phyloP scores from a whole-genome alignment of 768 basidiomycete genomes.

The Termitomyces titanicus region DNA sequence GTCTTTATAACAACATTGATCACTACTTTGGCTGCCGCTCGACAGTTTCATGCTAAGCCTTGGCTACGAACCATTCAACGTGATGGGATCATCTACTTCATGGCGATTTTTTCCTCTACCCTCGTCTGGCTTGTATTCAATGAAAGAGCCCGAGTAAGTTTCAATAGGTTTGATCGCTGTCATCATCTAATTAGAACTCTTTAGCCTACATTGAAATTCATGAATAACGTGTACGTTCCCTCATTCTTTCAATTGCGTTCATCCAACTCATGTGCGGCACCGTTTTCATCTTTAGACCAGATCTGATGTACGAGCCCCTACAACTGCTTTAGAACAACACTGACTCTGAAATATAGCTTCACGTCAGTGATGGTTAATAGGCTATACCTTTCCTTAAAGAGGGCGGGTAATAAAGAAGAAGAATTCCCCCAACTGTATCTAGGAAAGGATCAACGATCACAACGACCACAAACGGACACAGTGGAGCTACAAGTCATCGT shows the following conservation, averaged over 20 bases:
- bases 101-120: slow-evolving; percentile 20
- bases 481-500: too few species aligned
- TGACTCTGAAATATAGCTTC: slow-evolving; percentile 8
- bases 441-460: neutral
- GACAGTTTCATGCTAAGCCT: slow-evolving; percentile 7
- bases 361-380: slow-evolving; percentile 19
- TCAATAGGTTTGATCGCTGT: neutral
- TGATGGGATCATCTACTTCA: slow-evolving; percentile 18
- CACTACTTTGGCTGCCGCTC: slow-evolving; percentile 10
- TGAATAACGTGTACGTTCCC: slow-evolving; percentile 8
- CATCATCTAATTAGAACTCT: neutral
- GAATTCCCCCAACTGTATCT: neutral
- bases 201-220: slow-evolving; percentile 2
- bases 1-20: slow-evolving; percentile 14
- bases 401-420: slow-evolving; percentile 9
- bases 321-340: neutral
- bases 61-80: slow-evolving; percentile 15
- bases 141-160: neutral
- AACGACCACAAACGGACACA: too few species aligned
- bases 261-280: neutral
- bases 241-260: neutral
- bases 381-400: slow-evolving; percentile 17
- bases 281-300: neutral
- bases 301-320: slow-evolving; percentile 3
- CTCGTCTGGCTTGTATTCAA: slow-evolving; percentile 15